phyloP scores from a whole-genome alignment of 2,329 filamentous ascomycete species.

The Scedosporium aurantiacum region DNA sequence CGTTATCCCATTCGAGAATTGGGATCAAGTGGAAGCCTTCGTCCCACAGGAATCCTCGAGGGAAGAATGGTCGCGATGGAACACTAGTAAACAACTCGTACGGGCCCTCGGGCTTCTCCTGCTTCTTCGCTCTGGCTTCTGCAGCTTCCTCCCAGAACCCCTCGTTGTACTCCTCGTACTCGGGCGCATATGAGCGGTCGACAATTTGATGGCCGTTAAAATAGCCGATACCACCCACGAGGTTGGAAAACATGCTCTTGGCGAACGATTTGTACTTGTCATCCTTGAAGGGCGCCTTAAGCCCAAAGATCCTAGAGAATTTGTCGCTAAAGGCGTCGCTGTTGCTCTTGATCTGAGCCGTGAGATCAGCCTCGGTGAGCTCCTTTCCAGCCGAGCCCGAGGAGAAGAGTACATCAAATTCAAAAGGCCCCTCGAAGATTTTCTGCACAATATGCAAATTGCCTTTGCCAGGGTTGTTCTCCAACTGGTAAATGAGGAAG shows the following conservation, averaged over 20 bases:
- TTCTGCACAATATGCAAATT: constrained; percentile 88
- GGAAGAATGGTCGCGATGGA: constrained; percentile 91
- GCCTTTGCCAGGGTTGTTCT: constrained; percentile 55
- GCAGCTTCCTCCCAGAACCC: constrained; percentile 91
- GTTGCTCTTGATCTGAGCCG: constrained; percentile 54
- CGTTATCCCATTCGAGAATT: constrained; percentile 87
- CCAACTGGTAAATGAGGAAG: constrained; percentile 72
- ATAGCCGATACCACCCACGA: constrained; percentile 89
- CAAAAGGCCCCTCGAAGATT: constrained; percentile 78
- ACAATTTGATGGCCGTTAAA: constrained; percentile 84
- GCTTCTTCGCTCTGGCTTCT: constrained; percentile 58
- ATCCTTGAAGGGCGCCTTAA: constrained; percentile 64
- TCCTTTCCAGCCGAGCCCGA: constrained; percentile 56
- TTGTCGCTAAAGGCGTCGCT: constrained; percentile 61
- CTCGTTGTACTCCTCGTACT: constrained; percentile 92
- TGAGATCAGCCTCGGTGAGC: constrained; percentile 51
- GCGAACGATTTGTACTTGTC: constrained; percentile 69
- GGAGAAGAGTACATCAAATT: constrained; percentile 87
- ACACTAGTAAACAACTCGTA: constrained; percentile 85
- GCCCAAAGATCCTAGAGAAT: constrained; percentile 55
- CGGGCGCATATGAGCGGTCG: constrained; percentile 80
- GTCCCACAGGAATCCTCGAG: constrained; percentile 93
- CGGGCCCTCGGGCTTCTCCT: constrained; percentile 65
- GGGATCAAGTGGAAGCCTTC: constrained; percentile 93
- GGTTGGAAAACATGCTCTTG: constrained; percentile 85